A percentile compares a stretch with the other conserved stretches of the same genome.
These are phyloP conservation scores for Huiozyma sinensis DNA, from an alignment of 805 yeast species.

Conservation along the genomic window DNA sequence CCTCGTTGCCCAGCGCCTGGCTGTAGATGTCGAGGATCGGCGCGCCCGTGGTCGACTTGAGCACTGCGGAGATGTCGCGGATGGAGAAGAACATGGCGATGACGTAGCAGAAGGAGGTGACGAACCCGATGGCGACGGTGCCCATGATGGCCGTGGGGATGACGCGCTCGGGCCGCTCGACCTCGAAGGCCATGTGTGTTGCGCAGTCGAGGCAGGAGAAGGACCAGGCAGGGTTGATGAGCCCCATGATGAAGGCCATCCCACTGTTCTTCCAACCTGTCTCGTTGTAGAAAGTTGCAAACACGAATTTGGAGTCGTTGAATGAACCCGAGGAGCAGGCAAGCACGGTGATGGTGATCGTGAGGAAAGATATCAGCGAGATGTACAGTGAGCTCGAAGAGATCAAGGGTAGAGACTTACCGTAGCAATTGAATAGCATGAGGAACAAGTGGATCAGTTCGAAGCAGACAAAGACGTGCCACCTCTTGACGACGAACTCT, in stretches of 20 bases:
- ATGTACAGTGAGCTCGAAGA: conserved; percentile 44
- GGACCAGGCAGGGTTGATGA: conserved; percentile 64
- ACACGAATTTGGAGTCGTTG: conserved; percentile 46
- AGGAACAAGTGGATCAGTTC: conserved; percentile 38
- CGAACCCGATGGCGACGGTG: conserved; percentile 56
- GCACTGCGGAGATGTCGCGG: conserved; percentile 39
- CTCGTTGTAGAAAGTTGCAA: conserved; percentile 43
- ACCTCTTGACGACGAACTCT: conserved; percentile 33
- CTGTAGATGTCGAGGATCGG: conserved; percentile 57
- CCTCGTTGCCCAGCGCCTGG: conserved; percentile 44
- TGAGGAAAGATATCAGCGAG: conserved; percentile 43
- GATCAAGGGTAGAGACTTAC: conserved; percentile 41
- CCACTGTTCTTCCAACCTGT: conserved; percentile 55
- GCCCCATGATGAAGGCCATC: conserved; percentile 55
- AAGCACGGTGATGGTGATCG: conserved; percentile 46
- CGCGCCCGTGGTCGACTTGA: conserved; percentile 43
- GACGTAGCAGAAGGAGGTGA: conserved; percentile 46
- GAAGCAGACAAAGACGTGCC: conserved; percentile 49
- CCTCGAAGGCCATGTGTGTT: conserved; percentile 66
- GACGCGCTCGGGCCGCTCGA: conserved; percentile 44
- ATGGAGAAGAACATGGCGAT: conserved; percentile 56
- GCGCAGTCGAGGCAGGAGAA: conserved; percentile 62
- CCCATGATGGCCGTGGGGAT: conserved; percentile 60
- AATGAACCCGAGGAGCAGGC: conserved; percentile 47
- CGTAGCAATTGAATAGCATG: conserved; percentile 45